phyloP scores from a whole-genome alignment of 768 basidiomycete species.

The Amanita exitialis region DNA sequence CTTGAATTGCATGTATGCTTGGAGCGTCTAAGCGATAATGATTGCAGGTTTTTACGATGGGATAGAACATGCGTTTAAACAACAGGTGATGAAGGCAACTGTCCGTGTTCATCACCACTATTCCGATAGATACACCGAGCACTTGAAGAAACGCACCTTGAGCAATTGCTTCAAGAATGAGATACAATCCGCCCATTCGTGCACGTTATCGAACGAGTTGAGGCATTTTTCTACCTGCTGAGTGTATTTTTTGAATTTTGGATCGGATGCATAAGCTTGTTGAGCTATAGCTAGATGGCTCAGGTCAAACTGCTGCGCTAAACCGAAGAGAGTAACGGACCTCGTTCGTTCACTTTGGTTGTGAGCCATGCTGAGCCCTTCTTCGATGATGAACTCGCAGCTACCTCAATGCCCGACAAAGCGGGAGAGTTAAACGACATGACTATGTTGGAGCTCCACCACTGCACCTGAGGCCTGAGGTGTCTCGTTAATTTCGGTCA shows the following conservation, averaged over 20 bases:
- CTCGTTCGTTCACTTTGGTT: conserved; percentile 38
- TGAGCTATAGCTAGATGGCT: conserved; percentile 32
- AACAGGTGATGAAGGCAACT: neutral
- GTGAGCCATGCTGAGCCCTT: conserved; percentile 30
- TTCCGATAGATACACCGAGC: conserved; percentile 1
- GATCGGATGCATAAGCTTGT: conserved; percentile 63
- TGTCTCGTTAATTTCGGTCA: neutral
- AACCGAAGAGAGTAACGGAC: conserved; percentile 20
- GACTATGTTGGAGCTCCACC: neutral
- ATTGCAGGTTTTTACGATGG: neutral
- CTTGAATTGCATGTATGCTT: conserved; percentile 89
- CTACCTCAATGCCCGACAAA: conserved; percentile 21
- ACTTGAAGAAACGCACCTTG: conserved; percentile 43
- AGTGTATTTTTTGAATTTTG: conserved; percentile 90
- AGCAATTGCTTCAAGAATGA: conserved; percentile 90
- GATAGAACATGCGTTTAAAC: neutral
- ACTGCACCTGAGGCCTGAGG: too few species aligned
- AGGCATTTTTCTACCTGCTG: conserved; percentile 90
- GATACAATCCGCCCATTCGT: conserved; percentile 99
- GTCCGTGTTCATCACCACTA: neutral
- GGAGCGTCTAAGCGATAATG: conserved; percentile 57
- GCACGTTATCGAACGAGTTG: conserved; percentile 88
- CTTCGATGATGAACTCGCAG: conserved; percentile 21
- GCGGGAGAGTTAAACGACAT: conserved; percentile 19
- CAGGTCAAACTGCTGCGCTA: neutral